A percentile compares a stretch with the other conserved stretches of the same genome.
Evolutionary conservation across 345 rosid species (phyloP).

Genomic region (Pistacia vera): DNA sequence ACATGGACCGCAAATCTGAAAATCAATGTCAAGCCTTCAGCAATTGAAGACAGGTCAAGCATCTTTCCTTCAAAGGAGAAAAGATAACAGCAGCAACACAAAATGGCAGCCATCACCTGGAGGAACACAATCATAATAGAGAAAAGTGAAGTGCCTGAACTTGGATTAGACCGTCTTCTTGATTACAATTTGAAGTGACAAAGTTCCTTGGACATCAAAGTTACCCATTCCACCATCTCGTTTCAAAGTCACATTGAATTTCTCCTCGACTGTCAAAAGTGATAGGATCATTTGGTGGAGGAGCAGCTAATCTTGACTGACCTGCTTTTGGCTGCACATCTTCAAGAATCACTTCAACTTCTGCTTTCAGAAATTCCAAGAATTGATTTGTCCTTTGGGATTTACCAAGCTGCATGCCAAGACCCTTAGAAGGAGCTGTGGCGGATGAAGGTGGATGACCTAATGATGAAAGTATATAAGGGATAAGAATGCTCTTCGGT

Average conservation of each 20-base stretch:
- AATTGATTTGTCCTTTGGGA: conserved; percentile 81
- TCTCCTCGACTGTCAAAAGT: conserved; percentile 90
- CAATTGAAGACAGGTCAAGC: background rate
- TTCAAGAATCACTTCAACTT: conserved; percentile 94
- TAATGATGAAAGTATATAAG: conserved; percentile 26
- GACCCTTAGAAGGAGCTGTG: conserved; percentile 92
- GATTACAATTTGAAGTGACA: conserved; percentile 96
- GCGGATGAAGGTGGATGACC: conserved; percentile 89
- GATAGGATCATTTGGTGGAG: conserved; percentile 83
- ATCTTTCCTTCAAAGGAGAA: background rate
- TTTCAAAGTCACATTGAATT: conserved; percentile 77
- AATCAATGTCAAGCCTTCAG: background rate
- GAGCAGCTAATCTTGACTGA: conserved; percentile 55
- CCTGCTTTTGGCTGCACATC: conserved; percentile 78
- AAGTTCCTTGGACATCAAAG: conserved; percentile 96
- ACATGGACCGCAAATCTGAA: background rate
- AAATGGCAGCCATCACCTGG: background rate
- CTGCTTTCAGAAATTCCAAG: conserved; percentile 95
- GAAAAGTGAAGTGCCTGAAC: conserved; percentile 64
- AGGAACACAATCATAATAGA: background rate
- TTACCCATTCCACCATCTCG: conserved; percentile 94
- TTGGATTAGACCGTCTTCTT: conserved; percentile 94
- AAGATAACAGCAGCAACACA: background rate
- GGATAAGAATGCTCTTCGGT: background rate
- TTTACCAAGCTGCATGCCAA: conserved; percentile 99